Base-by-base conservation (phyloP, 2,329 filamentous ascomycete species). In the Ilyonectria destructans region DNA sequence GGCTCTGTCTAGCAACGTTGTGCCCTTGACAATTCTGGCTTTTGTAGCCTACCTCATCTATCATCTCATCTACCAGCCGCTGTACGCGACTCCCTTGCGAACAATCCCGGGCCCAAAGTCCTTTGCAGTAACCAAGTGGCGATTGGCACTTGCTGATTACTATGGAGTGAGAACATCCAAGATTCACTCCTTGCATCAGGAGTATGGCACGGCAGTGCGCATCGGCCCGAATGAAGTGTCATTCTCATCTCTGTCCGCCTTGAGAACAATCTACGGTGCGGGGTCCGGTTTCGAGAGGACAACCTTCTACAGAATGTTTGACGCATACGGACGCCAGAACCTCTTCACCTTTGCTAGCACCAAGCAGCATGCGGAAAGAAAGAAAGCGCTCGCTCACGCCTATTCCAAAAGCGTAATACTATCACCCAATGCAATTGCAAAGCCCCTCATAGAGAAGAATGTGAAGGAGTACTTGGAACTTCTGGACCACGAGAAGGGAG, bases 241-340 rank as follows among this genome's bases (percentile, higher is more conserved):
- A 0, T 82, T 83, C 70, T 77, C 77, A 21, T 80, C 75, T 6
- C 75, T 86, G 0, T 76, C 82, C 0, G 87, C 86, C 0, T 68
- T 88, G 43, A 81, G 83, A n/a, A 82, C 82, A 0, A 88, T 89
- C 23, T 89, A 89, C 74, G 86, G 87, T 0, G 83, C 87, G 1
- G 87, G 87, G 1, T 85, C 81, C 52, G 82, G 82, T 0, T 89
- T 85, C 62, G 85, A 84, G 46, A 77, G 86, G 45, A 86, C 86
- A 0, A 54, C 58, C 1, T 89, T 88, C 71, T 89, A 89, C 62
- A 81, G 83, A 51, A 88, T 89, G 84, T 89, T 89, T 65, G 85
- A 88, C 69, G 85, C 82, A 0, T 88, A 87, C 57, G 85, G 85
- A 0, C 79, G 80, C 10, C 83, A 82, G 73, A 88, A 88, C 60